A percentile compares a stretch with the other conserved stretches of the same genome.
Conservation (phyloP, 768 basidiomycete species). For the Boletus bicolor region DNA sequence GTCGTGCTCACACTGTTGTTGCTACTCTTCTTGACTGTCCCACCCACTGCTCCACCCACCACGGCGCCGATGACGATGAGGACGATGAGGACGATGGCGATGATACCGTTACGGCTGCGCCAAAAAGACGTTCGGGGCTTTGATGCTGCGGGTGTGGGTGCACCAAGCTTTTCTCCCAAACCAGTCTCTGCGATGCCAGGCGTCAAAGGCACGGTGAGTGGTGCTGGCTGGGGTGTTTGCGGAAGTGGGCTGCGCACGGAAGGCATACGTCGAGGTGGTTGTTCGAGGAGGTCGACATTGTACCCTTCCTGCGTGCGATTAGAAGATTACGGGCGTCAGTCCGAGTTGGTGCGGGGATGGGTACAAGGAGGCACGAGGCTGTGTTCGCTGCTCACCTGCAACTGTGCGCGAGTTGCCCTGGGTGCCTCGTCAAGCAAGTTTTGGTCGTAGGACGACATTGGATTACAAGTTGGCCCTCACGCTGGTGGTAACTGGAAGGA, state of each 20-base stretch:
- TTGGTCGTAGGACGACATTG: constrained; percentile 40
- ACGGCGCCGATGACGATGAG: constrained; percentile 48
- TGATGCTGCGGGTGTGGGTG: neutral
- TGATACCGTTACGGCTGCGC: constrained; percentile 43
- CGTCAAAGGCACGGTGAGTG: constrained; percentile 10
- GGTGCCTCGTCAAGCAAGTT: constrained; percentile 39
- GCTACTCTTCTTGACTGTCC: constrained; percentile 34
- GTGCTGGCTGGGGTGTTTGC: constrained; percentile 9
- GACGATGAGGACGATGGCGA: constrained; percentile 35
- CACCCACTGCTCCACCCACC: constrained; percentile 60
- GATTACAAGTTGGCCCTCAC: neutral
- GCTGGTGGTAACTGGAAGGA: neutral
- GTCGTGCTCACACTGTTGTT: neutral
- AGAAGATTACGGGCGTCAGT: neutral
- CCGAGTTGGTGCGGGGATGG: neutral
- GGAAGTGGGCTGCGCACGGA: constrained; percentile 17
- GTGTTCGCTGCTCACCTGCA: constrained; percentile 38
- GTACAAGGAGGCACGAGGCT: neutral
- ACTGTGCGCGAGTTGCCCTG: constrained; percentile 40
- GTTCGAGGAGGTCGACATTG: constrained; percentile 44
- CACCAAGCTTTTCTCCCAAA: constrained; percentile 13
- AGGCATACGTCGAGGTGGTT: constrained; percentile 22
- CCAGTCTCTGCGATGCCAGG: constrained; percentile 7
- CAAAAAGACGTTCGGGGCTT: constrained; percentile 40
- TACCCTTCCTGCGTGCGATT: constrained; percentile 46